These are phyloP conservation scores for Hansenula sp. DNA, from an alignment of 1,139 yeast genomes.

Conservation along the genomic window DNA sequence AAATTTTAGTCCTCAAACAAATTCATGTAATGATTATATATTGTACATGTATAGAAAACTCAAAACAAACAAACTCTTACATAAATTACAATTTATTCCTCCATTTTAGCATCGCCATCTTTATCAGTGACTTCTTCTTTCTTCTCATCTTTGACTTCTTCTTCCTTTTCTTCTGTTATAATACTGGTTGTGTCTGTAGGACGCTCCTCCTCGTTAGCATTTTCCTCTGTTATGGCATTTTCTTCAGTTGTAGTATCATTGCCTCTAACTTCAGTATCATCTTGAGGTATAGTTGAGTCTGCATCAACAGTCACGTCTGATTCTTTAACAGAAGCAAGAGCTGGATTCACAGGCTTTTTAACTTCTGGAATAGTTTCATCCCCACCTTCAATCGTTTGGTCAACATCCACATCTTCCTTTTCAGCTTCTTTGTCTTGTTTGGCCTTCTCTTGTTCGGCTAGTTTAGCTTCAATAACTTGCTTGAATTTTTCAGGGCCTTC, in stretches of 20 bases:
- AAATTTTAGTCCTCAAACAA: no score
- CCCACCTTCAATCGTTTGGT: slow-evolving; percentile 16
- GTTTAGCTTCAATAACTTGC: slow-evolving; percentile 12
- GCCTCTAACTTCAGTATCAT: slow-evolving; percentile 25
- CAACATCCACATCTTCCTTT: slow-evolving; percentile 13
- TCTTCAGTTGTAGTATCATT: slow-evolving; percentile 29
- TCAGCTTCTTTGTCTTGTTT: slow-evolving; percentile 11
- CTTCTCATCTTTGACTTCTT: slow-evolving; percentile 3
- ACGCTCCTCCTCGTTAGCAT: slow-evolving; percentile 3
- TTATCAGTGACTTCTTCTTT: slow-evolving; percentile 12
- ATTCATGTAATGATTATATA: no score
- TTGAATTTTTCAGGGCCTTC: slow-evolving; percentile 23
- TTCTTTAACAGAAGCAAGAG: slow-evolving; percentile 19
- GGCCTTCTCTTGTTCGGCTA: slow-evolving; percentile 17
- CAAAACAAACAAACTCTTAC: no score
- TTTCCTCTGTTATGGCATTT: slow-evolving; percentile 14
- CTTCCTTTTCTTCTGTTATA: slow-evolving; percentile 7
- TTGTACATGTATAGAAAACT: slow-evolving; percentile 1
- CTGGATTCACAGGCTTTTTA: slow-evolving; percentile 21
- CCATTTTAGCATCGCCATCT: slow-evolving; percentile 32
- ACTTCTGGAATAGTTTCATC: slow-evolving; percentile 18
- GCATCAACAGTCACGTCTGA: slow-evolving; percentile 31
- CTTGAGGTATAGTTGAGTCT: slow-evolving; percentile 28
- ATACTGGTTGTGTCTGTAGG: slow-evolving; percentile 14
- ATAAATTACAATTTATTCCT: background rate